Evolutionary conservation across 108 stramenopile genomes (phyloP).

Genomic region (Nitzschia sp.): DNA sequence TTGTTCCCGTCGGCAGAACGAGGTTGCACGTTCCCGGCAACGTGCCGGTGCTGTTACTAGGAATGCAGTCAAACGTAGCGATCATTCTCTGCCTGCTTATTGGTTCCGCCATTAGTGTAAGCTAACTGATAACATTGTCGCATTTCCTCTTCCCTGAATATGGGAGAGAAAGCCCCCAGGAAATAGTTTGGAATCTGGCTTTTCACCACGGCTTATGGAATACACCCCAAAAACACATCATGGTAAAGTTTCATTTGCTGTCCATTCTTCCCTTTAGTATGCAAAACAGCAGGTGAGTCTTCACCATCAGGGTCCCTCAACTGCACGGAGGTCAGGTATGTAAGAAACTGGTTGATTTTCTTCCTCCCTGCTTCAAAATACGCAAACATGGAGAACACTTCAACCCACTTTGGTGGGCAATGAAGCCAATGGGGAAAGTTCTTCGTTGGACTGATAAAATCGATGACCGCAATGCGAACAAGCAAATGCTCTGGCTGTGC

Average conservation of each 20-base stretch:
- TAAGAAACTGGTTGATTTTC: not conserved
- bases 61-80: no score
- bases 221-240: not conserved
- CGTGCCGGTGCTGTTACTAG: no score
- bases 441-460: not conserved
- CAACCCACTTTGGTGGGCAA: not conserved
- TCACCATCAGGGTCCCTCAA: not conserved
- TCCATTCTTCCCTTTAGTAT: not conserved
- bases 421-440: not conserved
- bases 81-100: no score
- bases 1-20: no score
- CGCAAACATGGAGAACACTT: not conserved
- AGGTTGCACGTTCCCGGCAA: no score
- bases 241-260: not conserved
- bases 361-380: not conserved
- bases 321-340: not conserved
- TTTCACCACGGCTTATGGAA: not conserved
- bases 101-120: no score
- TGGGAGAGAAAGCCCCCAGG: not conserved
- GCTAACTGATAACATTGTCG: not conserved
- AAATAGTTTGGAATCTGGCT: not conserved
- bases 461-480: not conserved
- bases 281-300: not conserved
- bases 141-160: not conserved
- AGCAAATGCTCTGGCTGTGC: not conserved